Percentiles rank a stretch among this genome's conserved stretches.
phyloP scores from a whole-genome alignment of 139 green algal species.

The Coelastrella sp. region DNA sequence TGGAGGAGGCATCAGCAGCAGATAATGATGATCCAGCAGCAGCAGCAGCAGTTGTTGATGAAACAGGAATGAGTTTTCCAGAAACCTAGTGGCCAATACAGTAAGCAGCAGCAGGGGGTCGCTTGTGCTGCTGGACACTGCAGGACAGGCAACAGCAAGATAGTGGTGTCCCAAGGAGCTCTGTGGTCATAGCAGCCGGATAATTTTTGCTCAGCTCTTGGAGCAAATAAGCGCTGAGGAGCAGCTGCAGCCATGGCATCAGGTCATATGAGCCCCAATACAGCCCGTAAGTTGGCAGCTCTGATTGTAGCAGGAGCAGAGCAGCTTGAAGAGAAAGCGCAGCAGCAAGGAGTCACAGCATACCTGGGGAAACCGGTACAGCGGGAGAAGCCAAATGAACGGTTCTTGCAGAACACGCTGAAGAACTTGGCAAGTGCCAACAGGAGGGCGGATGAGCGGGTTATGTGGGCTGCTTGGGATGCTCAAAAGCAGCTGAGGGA shows the following conservation, averaged over 20 bases:
- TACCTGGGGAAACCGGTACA: conserved; percentile 58
- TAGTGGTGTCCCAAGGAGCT: too few species aligned
- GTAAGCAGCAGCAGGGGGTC: conserved; percentile 1
- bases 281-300: conserved; percentile 18
- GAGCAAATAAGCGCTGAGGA: background rate
- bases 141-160: background rate
- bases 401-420: conserved; percentile 78
- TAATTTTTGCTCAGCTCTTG: too few species aligned
- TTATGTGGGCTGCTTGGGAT: conserved; percentile 71
- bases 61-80: too few species aligned
- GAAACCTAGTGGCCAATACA: background rate
- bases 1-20: conserved; percentile 45
- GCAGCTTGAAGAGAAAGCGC: conserved; percentile 49
- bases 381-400: conserved; percentile 74
- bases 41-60: background rate
- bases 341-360: conserved; percentile 65
- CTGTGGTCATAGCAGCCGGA: too few species aligned
- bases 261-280: conserved; percentile 26
- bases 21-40: background rate
- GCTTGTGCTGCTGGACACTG: too few species aligned
- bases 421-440: conserved; percentile 65
- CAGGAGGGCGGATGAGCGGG: conserved; percentile 61
- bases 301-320: conserved; percentile 45
- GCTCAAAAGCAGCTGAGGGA: conserved; percentile 27
- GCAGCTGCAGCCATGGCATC: conserved; percentile 29